Evolutionary conservation across 1,284 basidiomycete genomes (phyloP), one percentile per base, ranked within the genome.

Genomic region (Blastosporella zonata): DNA sequence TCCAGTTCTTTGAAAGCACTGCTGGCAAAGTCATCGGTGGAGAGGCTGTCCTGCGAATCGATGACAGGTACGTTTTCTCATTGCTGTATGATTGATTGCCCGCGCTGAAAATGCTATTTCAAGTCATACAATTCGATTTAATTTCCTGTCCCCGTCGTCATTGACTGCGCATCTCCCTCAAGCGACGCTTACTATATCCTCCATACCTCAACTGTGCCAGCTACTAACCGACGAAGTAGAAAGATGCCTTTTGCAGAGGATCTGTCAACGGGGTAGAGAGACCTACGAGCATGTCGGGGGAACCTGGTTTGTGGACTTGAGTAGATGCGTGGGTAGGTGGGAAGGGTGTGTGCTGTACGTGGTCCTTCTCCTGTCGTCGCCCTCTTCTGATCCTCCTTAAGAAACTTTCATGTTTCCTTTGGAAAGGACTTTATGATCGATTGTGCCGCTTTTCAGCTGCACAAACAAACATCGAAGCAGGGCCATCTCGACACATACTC

Each of bases 291-390:
- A 64, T 37, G 69, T 79, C 15, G 78, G 76, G 37, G 84, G 82
- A 8, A 82, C 79, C 2, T 90, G 87, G 87, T 87, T 90, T 56
- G 79, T 90, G 10, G 87, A 90, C 58, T 63, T 80, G 40, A 78
- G 79, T 39, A 74, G 79, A 49, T 83, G 81, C 46, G 77, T 90
- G n/a, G 87, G 85, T 8, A 74, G 84, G 56, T 90, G 87, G 87
- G 87, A 90, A 54, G 84, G 86, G 3, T 82, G 78, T 54, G 78
- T 83, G 22, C 55, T 90, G 87, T 90, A 59, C 64, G 87, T 75
- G 3, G 21, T 42, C 17, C 43, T 15, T 15, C 31, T 50, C 36
- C 12, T 10, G 49, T 22, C 29, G 42, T 37, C 10, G 43, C 6
- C 21, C 8, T 27, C 10, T 10, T 36, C 15, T 50, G 2, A 8